Evolutionary conservation across 225 moss, liverwort and hornwort genomes (phyloP), one percentile per base, ranked within the genome.

Genomic region (Straminergon stramineum): DNA sequence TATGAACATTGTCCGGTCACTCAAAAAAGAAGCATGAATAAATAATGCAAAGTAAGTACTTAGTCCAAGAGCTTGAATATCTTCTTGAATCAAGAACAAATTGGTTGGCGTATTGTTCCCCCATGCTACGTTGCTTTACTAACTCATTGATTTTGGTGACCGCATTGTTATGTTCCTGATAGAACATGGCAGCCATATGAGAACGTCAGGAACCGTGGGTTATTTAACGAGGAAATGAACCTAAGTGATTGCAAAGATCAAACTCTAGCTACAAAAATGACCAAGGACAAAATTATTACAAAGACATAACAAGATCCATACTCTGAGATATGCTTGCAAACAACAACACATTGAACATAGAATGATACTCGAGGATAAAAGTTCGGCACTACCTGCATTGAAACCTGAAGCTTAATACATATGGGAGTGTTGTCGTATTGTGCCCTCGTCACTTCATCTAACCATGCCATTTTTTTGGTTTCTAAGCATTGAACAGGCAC

Each of bases 151-250:
- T 95, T 91, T 94, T 95, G 51, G 75, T 89, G 43, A 97, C 87
- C 30, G 89, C 91, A 26, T 91, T 90, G 92, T 98, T 98, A 7
- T 97, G 93, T 84, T 98, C 97, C 98, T 98, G 90, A 84, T 87
- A 74, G 51, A 88, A 87, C 31, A 89, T 57, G 67, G 76, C 41
- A 89, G 84, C 73, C 85, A 87, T 64, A 68, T 61, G 79, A 83
- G 61, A 82, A 83, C 79, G 32, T 88, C 75, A 83, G 63, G 62
- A 79, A 86, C n/a, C 39, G 79, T 75, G 53, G 52, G 58, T 62
- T 28, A 88, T 79, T 13, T 68, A 70, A 79, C 52, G 62, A 84
- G 75, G 57, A 70, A 87, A 85, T 32, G 43, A 20, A 88, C 63
- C 9, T 2, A 87, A 52, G 24, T 60, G 32, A 78, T 65, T 43